Conservation (phyloP, 306 rosid species). For the Coriaria nepalensis region DNA sequence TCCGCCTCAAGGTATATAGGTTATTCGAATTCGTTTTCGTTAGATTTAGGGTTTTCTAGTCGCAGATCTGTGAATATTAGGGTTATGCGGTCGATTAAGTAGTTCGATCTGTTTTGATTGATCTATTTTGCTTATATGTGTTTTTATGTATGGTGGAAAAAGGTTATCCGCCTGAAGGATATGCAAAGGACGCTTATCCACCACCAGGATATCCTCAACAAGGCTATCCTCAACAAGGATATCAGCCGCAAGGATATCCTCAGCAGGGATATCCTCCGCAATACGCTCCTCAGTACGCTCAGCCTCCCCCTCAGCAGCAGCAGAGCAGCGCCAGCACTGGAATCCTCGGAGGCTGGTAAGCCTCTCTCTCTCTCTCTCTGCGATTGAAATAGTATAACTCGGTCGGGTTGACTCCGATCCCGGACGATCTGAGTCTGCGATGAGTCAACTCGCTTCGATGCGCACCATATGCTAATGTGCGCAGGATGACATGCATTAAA, state of each 20-base stretch:
- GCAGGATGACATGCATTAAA: no score
- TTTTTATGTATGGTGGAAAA: background rate
- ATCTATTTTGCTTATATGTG: background rate
- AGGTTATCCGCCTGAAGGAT: constrained; percentile 84
- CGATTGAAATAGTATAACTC: background rate
- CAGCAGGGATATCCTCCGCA: constrained; percentile 51
- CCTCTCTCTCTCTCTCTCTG: constrained; percentile 3
- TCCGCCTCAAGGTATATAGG: constrained; percentile 57
- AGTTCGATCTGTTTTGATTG: background rate
- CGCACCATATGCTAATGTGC: background rate
- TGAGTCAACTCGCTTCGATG: background rate
- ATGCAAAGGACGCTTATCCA: constrained; percentile 67
- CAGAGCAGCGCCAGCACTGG: constrained; percentile 24
- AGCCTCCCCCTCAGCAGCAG: constrained; percentile 52
- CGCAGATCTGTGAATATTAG: constrained; percentile 4
- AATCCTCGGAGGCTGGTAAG: constrained; percentile 68
- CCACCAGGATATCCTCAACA: constrained; percentile 44
- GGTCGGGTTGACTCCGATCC: no score
- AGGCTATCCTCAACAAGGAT: constrained; percentile 55
- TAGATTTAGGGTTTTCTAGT: constrained; percentile 7
- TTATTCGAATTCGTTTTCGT: background rate
- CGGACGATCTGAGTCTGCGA: background rate
- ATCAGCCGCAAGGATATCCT: constrained; percentile 38
- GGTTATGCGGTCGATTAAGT: background rate
- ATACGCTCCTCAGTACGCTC: constrained; percentile 70